Evolutionary conservation across 768 basidiomycete species (phyloP), one percentile per base, ranked within the genome.

Genomic region (Tulasnella calospora): DNA sequence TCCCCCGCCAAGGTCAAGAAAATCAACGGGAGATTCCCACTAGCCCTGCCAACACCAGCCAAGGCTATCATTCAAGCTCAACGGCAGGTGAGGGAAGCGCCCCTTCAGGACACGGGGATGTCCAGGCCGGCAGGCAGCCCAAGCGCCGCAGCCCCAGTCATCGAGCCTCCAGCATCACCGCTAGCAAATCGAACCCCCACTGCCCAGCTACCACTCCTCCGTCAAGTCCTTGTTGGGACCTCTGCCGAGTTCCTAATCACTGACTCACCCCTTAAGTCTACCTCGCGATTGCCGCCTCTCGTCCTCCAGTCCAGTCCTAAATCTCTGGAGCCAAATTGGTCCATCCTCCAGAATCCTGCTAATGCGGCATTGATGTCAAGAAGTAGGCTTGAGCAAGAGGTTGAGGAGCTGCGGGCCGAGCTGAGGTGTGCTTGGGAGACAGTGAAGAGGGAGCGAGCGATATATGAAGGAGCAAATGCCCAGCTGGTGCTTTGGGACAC

Each of bases 231-330:
- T 41, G 3, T 17, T 41, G 36, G 36, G 19, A 76, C 74, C 2
- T 76, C 74, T 23, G 74, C 57, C 27, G 35, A n/a, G 17, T 76
- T 76, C 33, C 55, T 76, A 36, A 33, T 67, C 19, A 69, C 67
- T 1, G 57, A 51, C 41, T 76, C 61, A 57, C 74, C 27, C 41
- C 44, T 76, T 9, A 71, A 67, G 55, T 30, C 35, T 21, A 35
- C 33, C 15, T 15, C 33, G 2, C 55, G 19, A 15, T 44, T 76
- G 15, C 74, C 74, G 4, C 51, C 51, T 5, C 67, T 41, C 33
- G 74, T 76, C 21, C 27, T 73, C 19, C 44, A 73, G 19, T 36
- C 36, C 44, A 30, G 27, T 19, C 72, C 72, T 3, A 21, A 21
- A 17, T 40, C 13, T 30, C 17, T 40, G 13, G 17, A 73, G 17